Conservation (phyloP, 441 rosid genomes). For the Pelargonium australe region DNA sequence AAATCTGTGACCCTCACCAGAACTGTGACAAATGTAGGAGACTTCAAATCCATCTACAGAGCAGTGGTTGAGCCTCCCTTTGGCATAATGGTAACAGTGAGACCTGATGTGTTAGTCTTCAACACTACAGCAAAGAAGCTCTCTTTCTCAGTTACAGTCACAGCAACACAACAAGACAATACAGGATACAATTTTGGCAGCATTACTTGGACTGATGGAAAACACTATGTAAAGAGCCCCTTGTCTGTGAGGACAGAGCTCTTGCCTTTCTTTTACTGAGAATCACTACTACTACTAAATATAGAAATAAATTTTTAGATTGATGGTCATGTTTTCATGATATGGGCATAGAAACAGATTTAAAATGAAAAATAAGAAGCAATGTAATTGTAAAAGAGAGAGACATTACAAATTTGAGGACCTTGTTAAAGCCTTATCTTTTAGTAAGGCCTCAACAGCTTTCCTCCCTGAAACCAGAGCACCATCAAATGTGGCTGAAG, state of each 20-base stretch:
- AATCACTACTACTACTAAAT: no score
- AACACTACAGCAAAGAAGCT: slow-evolving; percentile 19
- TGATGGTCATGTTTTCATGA: no score
- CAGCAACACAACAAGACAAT: slow-evolving; percentile 17
- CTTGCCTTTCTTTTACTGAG: slow-evolving; percentile 9
- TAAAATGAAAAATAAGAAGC: not conserved
- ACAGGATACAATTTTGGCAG: slow-evolving; percentile 51
- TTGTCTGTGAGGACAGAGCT: slow-evolving; percentile 27
- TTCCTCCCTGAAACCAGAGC: slow-evolving; percentile 76
- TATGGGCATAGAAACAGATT: not conserved
- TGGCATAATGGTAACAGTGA: slow-evolving; percentile 23
- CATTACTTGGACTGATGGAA: slow-evolving; percentile 39
- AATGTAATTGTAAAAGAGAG: not conserved
- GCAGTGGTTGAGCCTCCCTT: slow-evolving; percentile 30
- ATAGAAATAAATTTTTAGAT: no score
- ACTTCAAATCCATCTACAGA: slow-evolving; percentile 23
- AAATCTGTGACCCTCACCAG: slow-evolving; percentile 18
- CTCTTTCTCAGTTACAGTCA: slow-evolving; percentile 27
- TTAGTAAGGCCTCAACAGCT: slow-evolving; percentile 69
- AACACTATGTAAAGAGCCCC: slow-evolving; percentile 30
- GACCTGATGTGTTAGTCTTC: slow-evolving; percentile 30
- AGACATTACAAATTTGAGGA: not conserved
- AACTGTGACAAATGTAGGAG: slow-evolving; percentile 31
- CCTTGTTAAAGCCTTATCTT: slow-evolving; percentile 20
- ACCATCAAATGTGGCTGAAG: slow-evolving; percentile 78